phyloP scores from a whole-genome alignment of 164 flowering plant genomes.

The Chimonanthus salicifolius region DNA sequence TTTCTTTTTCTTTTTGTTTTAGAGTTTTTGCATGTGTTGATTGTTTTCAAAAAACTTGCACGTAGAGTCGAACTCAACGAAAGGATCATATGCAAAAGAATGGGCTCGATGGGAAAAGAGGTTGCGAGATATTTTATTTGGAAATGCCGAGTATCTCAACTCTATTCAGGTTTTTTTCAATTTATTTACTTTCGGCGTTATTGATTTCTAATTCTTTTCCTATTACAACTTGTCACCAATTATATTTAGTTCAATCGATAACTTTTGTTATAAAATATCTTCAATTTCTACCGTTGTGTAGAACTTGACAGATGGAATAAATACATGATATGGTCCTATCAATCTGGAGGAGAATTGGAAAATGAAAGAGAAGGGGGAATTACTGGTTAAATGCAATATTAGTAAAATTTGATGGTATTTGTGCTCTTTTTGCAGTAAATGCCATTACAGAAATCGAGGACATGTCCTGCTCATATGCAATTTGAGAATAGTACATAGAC shows the following conservation, averaged over 20 bases:
- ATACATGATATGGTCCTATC: too few relatives aligned
- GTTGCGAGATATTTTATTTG: conserved; percentile 46
- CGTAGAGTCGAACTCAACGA: conserved; percentile 76
- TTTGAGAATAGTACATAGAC: too few relatives aligned
- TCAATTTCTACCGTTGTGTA: neutral
- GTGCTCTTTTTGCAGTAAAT: too few relatives aligned
- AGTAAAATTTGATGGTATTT: too few relatives aligned
- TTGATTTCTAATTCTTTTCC: neutral
- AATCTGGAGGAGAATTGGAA: too few relatives aligned
- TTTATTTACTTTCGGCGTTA: neutral
- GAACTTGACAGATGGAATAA: neutral
- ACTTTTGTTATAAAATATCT: too few relatives aligned
- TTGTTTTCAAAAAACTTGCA: neutral
- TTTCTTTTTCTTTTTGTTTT: too few relatives aligned
- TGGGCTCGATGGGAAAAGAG: conserved; percentile 90
- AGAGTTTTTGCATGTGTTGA: neutral
- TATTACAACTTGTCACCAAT: neutral
- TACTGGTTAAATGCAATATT: too few relatives aligned
- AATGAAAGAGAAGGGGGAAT: too few relatives aligned
- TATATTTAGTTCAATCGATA: neutral
- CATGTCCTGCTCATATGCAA: too few relatives aligned
- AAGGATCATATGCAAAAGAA: conserved; percentile 73
- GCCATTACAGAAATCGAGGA: too few relatives aligned
- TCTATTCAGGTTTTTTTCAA: conserved; percentile 61
- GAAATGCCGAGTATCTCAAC: conserved; percentile 61